Evolutionary conservation across 352 stramenopile genomes (phyloP), one percentile per base, ranked within the genome.

Genomic region (Phytopythium cucurbitacearum): DNA sequence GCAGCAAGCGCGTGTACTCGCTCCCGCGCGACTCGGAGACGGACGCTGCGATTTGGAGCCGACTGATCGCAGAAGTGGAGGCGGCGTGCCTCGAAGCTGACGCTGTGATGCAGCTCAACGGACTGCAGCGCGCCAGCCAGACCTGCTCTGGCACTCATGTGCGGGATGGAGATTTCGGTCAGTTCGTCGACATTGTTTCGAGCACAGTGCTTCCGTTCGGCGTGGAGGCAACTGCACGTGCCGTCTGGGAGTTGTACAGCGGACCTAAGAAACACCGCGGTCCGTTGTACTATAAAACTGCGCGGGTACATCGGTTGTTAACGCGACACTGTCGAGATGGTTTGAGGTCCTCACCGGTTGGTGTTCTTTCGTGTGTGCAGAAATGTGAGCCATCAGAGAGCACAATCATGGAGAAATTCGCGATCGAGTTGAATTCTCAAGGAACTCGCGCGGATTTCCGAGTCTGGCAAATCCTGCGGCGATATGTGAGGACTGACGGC

Each of bases 381-480:
- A 28, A 28, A 2, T 28, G 21, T 28, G 65, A 77, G 49, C 64
- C 64, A 35, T 69, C 68, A 1, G 64, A 49, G 7, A 62, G 75
- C 15, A 78, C 65, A 9, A 55, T 72, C 33, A 60, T 65, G 7
- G 65, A 78, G 37, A 62, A 60, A 46, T 75, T 73, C 9, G 57
- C 59, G 8, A 62, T 79, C 16, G 65, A 71, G 41, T 63, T 72
- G 12, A 56, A 64, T 41, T 62, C 59, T 16, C 66, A 72, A 41
- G 53, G 67, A 39, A 56, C 65, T 48, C 57, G 56, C 41, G 64
- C 64, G 28, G 62, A 72, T 28, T 73, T 79, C 41, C 60, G 60
- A 8, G 57, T 67, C 4, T 70, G 66, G 47, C 69, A 73, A 15
- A 59, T 75, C 15, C 52, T 79, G 35, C 59, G 65, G 10, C 65